Evolutionary conservation across 2,329 filamentous ascomycete species (phyloP), one percentile per base, ranked within the genome.

Genomic region (Colletotrichum paranaense): DNA sequence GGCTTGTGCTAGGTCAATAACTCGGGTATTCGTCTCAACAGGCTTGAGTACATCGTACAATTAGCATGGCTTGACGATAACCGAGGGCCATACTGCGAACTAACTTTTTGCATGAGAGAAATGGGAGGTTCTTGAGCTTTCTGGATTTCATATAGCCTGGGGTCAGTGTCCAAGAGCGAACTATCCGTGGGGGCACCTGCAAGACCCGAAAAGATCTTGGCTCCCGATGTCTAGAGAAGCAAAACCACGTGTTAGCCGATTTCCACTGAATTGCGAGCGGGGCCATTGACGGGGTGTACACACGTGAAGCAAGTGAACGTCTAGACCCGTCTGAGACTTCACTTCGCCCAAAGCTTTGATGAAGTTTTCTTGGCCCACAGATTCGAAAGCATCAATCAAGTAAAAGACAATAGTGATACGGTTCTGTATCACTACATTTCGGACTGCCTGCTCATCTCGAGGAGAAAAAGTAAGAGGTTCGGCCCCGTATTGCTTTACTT

Each of bases 191-290:
- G 85, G 5, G 83, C 79, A 0, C 84, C 86, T 0, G 83, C 83
- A 76, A 87, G 85, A 32, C 79, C 82, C 16, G 86, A 88, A 76
- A 89, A 89, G 4, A 87, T 75, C 78, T 89, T 90, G 28, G 88
- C 88, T 0, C 88, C 88, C 2, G 79, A 83, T 0, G 88, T 89
- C 81, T 85, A 59, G 12, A 22, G 19, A 3, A 4, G n/a, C 5
- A 19, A 38, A 2, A 14, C 35, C 9, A 3, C 16, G 2, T 58
- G 16, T 58, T 32, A 58, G 16, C 52, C 26, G 4, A 12, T 11
- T 55, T 24, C 16, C 2, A 32, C 42, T 46, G 14, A 8, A 46
- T 19, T 9, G 4, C 1, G 3, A 46, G 6, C 19, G 5, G 1
- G 7, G 42, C 7, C 8, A n/a, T 46, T 19, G 16, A n/a, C 7